Conservation (phyloP, 805 yeast genomes). For the Starmera amethionina region DNA sequence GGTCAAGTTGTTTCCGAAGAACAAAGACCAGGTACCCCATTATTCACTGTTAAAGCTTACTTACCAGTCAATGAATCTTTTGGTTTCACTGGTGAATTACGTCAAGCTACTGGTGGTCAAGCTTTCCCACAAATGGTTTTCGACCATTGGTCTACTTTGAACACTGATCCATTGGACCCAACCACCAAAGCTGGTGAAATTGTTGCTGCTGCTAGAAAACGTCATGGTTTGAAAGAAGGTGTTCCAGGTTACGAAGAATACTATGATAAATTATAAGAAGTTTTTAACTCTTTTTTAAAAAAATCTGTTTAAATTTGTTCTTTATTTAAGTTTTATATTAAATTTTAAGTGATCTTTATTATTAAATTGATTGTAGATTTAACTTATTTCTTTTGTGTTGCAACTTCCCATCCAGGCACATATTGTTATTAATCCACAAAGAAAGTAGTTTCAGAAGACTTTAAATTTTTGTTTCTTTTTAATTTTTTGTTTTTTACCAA, state of each 20-base stretch:
- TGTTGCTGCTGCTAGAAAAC: conserved; percentile 69
- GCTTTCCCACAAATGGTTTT: conserved; percentile 99
- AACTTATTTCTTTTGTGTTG: too few relatives aligned
- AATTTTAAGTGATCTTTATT: too few relatives aligned
- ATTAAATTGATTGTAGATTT: not conserved
- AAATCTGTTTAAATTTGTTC: not conserved
- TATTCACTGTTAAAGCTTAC: conserved; percentile 99
- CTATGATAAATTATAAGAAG: conserved; percentile 74
- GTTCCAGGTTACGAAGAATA: conserved; percentile 99
- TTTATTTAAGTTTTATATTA: too few relatives aligned
- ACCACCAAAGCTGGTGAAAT: conserved; percentile 59
- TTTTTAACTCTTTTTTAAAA: not conserved
- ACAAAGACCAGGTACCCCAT: conserved; percentile 99
- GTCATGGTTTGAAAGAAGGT: conserved; percentile 93
- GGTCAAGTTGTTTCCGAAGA: conserved; percentile 99
- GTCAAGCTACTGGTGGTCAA: conserved; percentile 99
- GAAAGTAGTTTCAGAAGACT: too few relatives aligned
- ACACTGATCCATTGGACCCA: conserved; percentile 90
- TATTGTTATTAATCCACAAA: too few relatives aligned
- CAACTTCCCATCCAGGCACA: too few relatives aligned
- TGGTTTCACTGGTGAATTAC: conserved; percentile 99
- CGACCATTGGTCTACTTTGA: conserved; percentile 94
- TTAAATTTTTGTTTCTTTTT: not conserved
- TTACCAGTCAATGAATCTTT: conserved; percentile 99
- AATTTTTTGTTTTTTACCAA: too few relatives aligned